A percentile compares a stretch with the other conserved stretches of the same genome.
phyloP scores from a whole-genome alignment of 805 yeast species.

The Candida easanensis region DNA sequence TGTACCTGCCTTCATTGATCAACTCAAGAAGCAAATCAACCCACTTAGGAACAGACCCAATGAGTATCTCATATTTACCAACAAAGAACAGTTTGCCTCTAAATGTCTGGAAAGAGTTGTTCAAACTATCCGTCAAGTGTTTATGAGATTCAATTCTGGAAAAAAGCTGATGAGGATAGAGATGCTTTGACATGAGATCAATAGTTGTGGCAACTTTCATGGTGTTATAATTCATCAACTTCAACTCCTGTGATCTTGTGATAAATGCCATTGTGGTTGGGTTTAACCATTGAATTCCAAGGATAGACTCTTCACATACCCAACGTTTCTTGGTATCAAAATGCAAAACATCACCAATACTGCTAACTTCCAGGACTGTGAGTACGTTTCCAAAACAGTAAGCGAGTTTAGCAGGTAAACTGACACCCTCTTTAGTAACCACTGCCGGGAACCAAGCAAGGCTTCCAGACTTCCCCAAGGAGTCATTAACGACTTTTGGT shows the following conservation, averaged over 20 bases:
- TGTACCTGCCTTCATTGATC: constrained; percentile 47
- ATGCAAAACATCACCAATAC: constrained; percentile 32
- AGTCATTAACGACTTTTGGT: constrained; percentile 36
- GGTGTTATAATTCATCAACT: constrained; percentile 39
- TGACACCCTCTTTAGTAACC: constrained; percentile 21
- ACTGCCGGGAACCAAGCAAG: constrained; percentile 65
- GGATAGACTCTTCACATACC: constrained; percentile 47
- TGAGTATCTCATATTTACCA: constrained; percentile 49
- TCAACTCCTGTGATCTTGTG: constrained; percentile 44
- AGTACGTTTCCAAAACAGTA: constrained; percentile 67
- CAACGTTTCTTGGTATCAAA: constrained; percentile 41
- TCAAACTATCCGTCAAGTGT: constrained; percentile 13
- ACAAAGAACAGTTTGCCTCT: constrained; percentile 49
- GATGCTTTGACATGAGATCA: constrained; percentile 30
- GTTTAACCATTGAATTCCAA: constrained; percentile 57
- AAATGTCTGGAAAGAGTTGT: constrained; percentile 33
- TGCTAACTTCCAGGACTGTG: constrained; percentile 49
- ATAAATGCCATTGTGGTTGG: constrained; percentile 37
- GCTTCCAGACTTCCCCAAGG: constrained; percentile 40
- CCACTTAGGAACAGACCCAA: constrained; percentile 70
- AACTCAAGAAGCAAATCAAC: constrained; percentile 56
- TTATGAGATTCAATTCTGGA: constrained; percentile 15
- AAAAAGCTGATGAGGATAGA: constrained; percentile 33
- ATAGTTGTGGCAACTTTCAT: constrained; percentile 30
- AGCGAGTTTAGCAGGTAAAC: constrained; percentile 49